Conservation (phyloP, 148 eudicot species). For the Amaranthus cruentus region DNA sequence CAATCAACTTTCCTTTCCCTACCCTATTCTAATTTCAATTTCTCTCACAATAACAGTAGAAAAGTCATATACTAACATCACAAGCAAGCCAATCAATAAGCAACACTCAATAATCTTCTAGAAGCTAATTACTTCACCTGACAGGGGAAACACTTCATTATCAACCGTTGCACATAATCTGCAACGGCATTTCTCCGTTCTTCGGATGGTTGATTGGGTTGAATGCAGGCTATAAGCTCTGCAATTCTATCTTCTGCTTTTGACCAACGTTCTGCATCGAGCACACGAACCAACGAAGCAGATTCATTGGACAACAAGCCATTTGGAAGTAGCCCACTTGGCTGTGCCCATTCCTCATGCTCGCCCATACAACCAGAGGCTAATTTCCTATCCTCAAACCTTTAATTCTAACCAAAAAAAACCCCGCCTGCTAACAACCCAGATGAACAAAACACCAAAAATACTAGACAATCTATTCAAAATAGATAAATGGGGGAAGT, state of each 20-base stretch:
- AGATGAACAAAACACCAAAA: constrained; percentile 7
- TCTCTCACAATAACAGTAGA: no score
- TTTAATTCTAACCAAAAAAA: background rate
- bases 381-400: background rate
- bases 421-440: background rate
- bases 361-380: constrained; percentile 37
- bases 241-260: constrained; percentile 76
- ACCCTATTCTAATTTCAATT: no score
- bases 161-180: constrained; percentile 71
- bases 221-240: constrained; percentile 79
- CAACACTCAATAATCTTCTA: background rate
- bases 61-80: background rate
- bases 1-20: no score
- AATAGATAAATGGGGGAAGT: background rate
- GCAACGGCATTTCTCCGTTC: constrained; percentile 76
- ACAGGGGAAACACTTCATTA: constrained; percentile 79
- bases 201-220: constrained; percentile 71
- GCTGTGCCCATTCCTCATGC: constrained; percentile 29
- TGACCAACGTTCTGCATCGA: constrained; percentile 60
- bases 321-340: constrained; percentile 37
- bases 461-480: background rate
- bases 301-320: constrained; percentile 49
- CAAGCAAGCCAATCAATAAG: background rate
- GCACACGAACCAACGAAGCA: constrained; percentile 38
- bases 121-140: constrained; percentile 40